phyloP scores from a whole-genome alignment of 129 eudicot species.

The Artemisia annua region DNA sequence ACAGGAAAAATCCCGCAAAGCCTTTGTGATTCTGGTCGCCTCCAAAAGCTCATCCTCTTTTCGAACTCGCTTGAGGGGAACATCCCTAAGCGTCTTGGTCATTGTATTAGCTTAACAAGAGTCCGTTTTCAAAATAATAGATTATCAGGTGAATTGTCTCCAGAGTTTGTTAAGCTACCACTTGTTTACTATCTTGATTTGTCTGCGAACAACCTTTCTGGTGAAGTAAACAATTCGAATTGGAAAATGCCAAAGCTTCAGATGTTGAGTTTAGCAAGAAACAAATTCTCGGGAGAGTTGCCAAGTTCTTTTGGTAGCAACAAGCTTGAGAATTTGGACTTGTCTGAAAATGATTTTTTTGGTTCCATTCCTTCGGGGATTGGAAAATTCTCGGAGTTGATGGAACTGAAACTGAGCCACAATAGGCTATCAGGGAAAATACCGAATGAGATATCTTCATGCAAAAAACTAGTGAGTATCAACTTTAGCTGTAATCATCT shows the following conservation, averaged over 20 bases:
- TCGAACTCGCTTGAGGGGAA: slow-evolving; percentile 70
- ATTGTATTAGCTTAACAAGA: slow-evolving; percentile 55
- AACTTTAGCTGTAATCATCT: slow-evolving; percentile 70
- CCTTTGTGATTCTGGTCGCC: slow-evolving; percentile 56
- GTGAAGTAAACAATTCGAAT: slow-evolving; percentile 29
- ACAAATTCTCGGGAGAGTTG: slow-evolving; percentile 53
- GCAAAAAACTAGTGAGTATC: slow-evolving; percentile 65
- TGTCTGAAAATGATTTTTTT: slow-evolving; percentile 56
- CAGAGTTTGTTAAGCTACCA: slow-evolving; percentile 51
- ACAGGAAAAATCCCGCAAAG: slow-evolving; percentile 69
- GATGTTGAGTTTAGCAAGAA: slow-evolving; percentile 72
- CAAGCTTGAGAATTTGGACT: slow-evolving; percentile 72
- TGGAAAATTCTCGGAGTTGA: slow-evolving; percentile 51
- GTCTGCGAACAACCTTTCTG: slow-evolving; percentile 56
- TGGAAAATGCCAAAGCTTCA: slow-evolving; percentile 84
- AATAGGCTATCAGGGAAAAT: slow-evolving; percentile 60
- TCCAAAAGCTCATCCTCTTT: slow-evolving; percentile 80
- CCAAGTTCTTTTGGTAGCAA: slow-evolving; percentile 60
- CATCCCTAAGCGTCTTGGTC: slow-evolving; percentile 52
- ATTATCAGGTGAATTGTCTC: slow-evolving; percentile 56
- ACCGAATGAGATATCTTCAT: slow-evolving; percentile 61
- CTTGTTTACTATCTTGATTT: slow-evolving; percentile 72
- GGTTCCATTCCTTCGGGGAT: slow-evolving; percentile 52
- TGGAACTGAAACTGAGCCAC: slow-evolving; percentile 47
- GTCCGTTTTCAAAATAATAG: slow-evolving; percentile 72